Evolutionary conservation across 208 protist genomes (phyloP), one percentile per base, ranked within the genome.

Genomic region (Wallacemonas sp.): DNA sequence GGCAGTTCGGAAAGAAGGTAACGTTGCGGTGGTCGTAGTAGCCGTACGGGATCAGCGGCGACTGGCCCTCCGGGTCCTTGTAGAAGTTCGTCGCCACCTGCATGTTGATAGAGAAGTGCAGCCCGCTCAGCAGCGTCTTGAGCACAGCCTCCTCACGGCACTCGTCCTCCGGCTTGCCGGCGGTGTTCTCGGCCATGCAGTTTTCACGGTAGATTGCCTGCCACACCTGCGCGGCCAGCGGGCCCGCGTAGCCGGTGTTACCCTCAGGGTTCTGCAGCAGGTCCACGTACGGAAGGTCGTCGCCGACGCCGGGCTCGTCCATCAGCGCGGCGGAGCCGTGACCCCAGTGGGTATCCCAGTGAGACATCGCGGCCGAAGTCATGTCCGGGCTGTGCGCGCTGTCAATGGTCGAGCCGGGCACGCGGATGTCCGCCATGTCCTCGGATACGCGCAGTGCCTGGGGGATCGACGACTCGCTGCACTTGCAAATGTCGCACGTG

Each of bases 91-190:
- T 79, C 46, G 79, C 72, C 2, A 97, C 90, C 41, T 97, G 87
- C 63, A 93, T 83, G 22, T 77, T 84, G 59, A 97, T 95, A 41
- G 90, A 96, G 52, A 79, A 83, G 67, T 97, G 91, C 31, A 97
- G 69, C 12, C 93, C 93, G 71, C 90, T 96, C 23, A 97, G 54
- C 3, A 97, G 75, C 14, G 71, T 86, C 23, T 61, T 57, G 39
- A 94, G 80, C 39, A 94, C 70, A 8, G 67, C 29, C 22, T 86
- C 54, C 59, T 93, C 86, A 26, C 79, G 84, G 64, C 84, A 93
- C 31, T 82, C 54, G 3, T 33, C 68, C 2, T 77, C 64, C 16
- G 61, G 23, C 31, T 55, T 66, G 11, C 42, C 49, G 1, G 66
- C 54, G 10, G 65, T 52, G 0, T 49, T 28, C 5, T 65, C 49